Percentiles rank a stretch among this genome's conserved stretches.
Conservation (phyloP, 208 protist species). For the Herpetomonas samuelpessoai region DNA sequence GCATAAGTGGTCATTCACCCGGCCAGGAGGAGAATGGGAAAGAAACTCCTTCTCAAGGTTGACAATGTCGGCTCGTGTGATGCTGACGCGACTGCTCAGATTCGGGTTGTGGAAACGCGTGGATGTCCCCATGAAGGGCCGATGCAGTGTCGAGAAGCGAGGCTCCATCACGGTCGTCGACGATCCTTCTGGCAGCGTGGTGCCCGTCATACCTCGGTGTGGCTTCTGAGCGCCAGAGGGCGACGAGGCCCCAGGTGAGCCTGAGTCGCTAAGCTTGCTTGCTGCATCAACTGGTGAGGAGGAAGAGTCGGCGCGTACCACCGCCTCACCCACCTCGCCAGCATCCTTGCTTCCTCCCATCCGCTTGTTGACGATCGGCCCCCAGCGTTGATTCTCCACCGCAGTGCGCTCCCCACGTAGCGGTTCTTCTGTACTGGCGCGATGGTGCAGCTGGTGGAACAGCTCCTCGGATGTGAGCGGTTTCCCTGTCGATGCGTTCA, state of each 20-base stretch:
- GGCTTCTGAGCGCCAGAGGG: no score
- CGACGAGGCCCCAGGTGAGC: no score
- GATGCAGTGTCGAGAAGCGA: conserved; percentile 31
- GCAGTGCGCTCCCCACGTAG: not conserved
- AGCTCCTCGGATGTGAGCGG: not conserved
- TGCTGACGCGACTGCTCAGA: conserved; percentile 10
- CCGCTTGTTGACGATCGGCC: not conserved
- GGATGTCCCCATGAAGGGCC: conserved; percentile 63
- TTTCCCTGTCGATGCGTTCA: no score
- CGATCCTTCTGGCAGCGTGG: no score
- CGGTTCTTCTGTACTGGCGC: not conserved
- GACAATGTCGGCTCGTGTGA: conserved; percentile 27
- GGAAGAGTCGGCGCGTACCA: no score
- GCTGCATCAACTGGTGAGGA: no score
- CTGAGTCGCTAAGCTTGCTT: no score
- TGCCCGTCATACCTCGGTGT: no score
- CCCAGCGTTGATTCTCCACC: not conserved
- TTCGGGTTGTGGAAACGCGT: conserved; percentile 45
- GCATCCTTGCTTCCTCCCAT: not conserved
- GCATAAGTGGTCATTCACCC: conserved; percentile 65
- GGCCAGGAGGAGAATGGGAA: conserved; percentile 46
- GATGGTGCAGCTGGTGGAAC: not conserved
- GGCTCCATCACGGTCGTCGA: no score
- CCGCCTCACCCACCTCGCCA: no score
- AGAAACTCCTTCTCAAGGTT: conserved; percentile 58